phyloP scores from a whole-genome alignment of 2,329 filamentous ascomycete species.

The Pseudonectria buxi region DNA sequence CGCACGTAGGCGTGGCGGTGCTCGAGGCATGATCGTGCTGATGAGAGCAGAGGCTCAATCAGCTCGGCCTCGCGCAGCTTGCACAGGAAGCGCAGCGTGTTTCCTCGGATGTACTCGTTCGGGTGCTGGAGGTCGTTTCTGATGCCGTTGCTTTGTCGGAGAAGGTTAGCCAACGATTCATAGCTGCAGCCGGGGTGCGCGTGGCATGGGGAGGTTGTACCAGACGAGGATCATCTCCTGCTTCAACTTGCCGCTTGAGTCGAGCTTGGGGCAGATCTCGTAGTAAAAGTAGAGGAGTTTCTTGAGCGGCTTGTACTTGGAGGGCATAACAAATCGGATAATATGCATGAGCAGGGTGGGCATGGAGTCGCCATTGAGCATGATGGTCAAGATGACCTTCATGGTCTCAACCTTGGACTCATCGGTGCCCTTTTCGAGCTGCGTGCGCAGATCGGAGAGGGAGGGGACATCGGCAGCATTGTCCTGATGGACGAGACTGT shows the following conservation, averaged over 20 bases:
- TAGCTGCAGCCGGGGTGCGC: background rate
- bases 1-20: slow-evolving; percentile 96
- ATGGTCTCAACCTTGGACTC: slow-evolving; percentile 91
- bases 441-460: slow-evolving; percentile 83
- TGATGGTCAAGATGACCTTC: slow-evolving; percentile 92
- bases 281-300: slow-evolving; percentile 99
- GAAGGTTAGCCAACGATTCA: slow-evolving; percentile 5
- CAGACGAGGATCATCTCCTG: slow-evolving; percentile 99
- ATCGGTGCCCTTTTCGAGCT: slow-evolving; percentile 90
- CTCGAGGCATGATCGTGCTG: slow-evolving; percentile 84
- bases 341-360: slow-evolving; percentile 97
- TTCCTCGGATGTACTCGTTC: slow-evolving; percentile 97
- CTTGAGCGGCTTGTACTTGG: slow-evolving; percentile 92
- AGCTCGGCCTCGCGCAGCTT: slow-evolving; percentile 94
- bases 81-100: slow-evolving; percentile 95
- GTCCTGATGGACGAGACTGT: slow-evolving; percentile 96
- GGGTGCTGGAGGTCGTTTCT: slow-evolving; percentile 94
- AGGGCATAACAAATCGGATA: slow-evolving; percentile 99
- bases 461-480: slow-evolving; percentile 89
- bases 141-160: slow-evolving; percentile 76
- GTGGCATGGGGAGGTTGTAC: slow-evolving; percentile 38
- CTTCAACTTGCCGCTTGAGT: slow-evolving; percentile 88
- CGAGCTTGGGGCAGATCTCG: slow-evolving; percentile 95
- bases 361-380: slow-evolving; percentile 98
- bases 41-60: slow-evolving; percentile 90